A percentile compares a stretch with the other conserved stretches of the same genome.
Evolutionary conservation across 2,329 filamentous ascomycete genomes (phyloP).

Genomic region (Sporothrix dimorphospora): DNA sequence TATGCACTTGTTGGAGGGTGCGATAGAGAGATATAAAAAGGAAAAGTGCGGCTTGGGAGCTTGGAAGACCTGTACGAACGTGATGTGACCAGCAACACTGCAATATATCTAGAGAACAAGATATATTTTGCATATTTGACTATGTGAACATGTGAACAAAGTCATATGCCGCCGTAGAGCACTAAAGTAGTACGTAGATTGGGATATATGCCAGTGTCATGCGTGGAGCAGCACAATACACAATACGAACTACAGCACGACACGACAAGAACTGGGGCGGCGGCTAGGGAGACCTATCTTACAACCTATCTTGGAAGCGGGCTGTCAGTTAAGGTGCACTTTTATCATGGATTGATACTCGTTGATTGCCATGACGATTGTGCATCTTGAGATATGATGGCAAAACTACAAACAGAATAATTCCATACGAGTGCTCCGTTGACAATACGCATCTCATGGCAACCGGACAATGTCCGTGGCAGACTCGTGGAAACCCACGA

Average conservation of each 20-base stretch:
- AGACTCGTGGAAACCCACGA: too few species aligned
- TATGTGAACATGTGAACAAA: background rate
- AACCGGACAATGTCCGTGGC: too few species aligned
- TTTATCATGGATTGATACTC: too few species aligned
- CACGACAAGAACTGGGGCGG: conserved; percentile 4
- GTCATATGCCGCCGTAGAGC: background rate
- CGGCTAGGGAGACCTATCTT: background rate
- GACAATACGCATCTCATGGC: background rate
- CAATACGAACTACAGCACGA: conserved; percentile 6
- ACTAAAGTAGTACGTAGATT: background rate
- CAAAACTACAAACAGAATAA: background rate
- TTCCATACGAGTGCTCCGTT: background rate
- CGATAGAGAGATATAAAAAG: background rate
- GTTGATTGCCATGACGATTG: background rate
- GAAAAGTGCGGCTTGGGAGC: background rate
- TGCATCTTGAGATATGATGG: background rate
- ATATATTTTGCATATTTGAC: background rate
- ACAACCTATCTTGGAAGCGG: conserved; percentile 1
- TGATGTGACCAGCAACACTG: background rate
- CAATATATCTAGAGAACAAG: conserved; percentile 7
- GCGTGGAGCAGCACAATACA: background rate
- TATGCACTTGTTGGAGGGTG: background rate
- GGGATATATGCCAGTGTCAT: background rate
- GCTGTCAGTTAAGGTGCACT: background rate
- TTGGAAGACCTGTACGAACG: background rate